phyloP scores from a whole-genome alignment of 257 asterid species.

The Lavandula angustifolia region DNA sequence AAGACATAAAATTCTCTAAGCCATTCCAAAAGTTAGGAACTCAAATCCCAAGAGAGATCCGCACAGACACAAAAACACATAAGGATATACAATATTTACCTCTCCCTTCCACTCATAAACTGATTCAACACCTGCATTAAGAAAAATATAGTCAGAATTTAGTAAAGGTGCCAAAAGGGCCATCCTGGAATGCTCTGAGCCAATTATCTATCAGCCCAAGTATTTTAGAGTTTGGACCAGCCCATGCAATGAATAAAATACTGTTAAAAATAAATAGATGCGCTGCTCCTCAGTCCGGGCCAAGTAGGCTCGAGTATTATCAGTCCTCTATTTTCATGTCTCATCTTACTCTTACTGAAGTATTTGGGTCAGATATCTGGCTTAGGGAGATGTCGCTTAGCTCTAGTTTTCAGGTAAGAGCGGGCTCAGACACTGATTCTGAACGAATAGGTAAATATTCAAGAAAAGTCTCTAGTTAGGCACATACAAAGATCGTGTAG shows the following conservation, averaged over 20 bases:
- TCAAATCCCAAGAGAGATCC: neutral
- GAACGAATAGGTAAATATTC: neutral
- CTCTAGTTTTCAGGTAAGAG: slow-evolving; percentile 15
- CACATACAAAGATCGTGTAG: slow-evolving; percentile 5
- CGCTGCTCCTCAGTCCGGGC: neutral
- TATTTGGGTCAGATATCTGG: too few species aligned
- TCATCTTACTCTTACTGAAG: too few species aligned
- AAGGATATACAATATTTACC: slow-evolving; percentile 51
- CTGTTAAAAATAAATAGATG: neutral
- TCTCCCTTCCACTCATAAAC: slow-evolving; percentile 94
- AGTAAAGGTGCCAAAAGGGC: neutral
- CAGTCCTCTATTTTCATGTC: too few species aligned
- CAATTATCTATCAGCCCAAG: neutral
- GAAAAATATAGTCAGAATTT: neutral
- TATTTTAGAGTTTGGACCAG: neutral
- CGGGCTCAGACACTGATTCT: slow-evolving; percentile 4
- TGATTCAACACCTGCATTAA: slow-evolving; percentile 76
- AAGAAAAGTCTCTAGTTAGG: neutral
- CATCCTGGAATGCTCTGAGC: neutral
- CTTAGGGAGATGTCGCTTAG: neutral
- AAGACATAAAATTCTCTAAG: slow-evolving; percentile 1
- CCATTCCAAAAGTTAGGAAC: neutral
- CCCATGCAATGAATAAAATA: neutral
- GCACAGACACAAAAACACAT: neutral
- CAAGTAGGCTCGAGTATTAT: neutral